Conservation (phyloP, 768 basidiomycete species). For the Mycena olivaceomarginata region DNA sequence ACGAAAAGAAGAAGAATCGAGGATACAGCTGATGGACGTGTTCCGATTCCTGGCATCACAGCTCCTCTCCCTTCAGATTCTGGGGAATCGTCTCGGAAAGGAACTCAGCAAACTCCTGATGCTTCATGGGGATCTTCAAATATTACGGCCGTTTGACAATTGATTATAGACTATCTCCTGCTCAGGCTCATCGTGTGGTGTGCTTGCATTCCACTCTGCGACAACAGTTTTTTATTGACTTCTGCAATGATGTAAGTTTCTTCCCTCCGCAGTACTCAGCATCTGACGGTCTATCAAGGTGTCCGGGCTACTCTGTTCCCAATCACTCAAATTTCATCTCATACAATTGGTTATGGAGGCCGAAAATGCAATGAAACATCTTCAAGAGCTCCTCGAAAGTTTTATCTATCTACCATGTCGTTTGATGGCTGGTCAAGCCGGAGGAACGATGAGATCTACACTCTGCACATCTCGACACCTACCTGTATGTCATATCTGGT, state of each 20-base stretch:
- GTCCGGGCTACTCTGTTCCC: conserved; percentile 28
- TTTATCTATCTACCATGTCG: conserved; percentile 29
- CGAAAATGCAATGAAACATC: conserved; percentile 10
- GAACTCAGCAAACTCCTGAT: no score
- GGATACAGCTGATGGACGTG: conserved; percentile 6
- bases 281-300: conserved; percentile 1
- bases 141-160: background rate
- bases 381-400: background rate
- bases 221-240: conserved; percentile 40
- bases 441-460: conserved; percentile 32
- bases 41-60: conserved; percentile 18
- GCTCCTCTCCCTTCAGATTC: background rate
- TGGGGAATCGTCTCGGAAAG: no score
- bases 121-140: no score
- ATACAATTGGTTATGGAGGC: conserved; percentile 20
- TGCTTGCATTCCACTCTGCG: conserved; percentile 31
- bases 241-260: conserved; percentile 18
- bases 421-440: conserved; percentile 40
- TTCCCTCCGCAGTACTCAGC: background rate
- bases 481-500: conserved; percentile 33
- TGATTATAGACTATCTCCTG: conserved; percentile 29
- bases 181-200: conserved; percentile 33
- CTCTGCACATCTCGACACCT: conserved; percentile 30
- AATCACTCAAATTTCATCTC: conserved; percentile 27
- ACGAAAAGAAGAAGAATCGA: conserved; percentile 19